Percentiles rank a stretch among this genome's conserved stretches.
Conservation (phyloP, 192 early-diverging fungal genomes). For the Coemansia sp. region DNA sequence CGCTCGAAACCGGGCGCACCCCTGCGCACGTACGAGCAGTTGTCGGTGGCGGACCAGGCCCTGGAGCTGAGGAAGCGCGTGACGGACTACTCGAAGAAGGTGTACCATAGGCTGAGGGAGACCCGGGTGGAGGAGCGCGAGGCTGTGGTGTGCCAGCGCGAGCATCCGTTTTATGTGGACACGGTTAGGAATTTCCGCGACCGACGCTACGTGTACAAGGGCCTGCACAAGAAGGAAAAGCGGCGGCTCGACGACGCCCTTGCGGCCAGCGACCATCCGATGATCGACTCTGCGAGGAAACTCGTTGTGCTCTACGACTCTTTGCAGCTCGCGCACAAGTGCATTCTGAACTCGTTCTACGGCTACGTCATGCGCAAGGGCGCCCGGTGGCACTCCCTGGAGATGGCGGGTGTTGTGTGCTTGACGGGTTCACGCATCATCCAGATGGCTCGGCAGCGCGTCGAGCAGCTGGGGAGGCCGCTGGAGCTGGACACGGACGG, state of each 20-base stretch:
- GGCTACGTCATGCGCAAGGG: conserved; percentile 99
- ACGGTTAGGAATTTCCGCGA: conserved; percentile 97
- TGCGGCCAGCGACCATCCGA: conserved; percentile 61
- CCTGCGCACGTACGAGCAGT: conserved; percentile 64
- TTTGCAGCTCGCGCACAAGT: conserved; percentile 97
- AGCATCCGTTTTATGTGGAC: conserved; percentile 98
- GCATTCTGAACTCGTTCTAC: conserved; percentile 93
- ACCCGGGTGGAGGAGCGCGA: conserved; percentile 80
- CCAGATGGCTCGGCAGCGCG: conserved; percentile 89
- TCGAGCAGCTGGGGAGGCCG: conserved; percentile 92
- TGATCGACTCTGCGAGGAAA: conserved; percentile 82
- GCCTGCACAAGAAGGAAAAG: conserved; percentile 90
- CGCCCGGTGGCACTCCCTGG: conserved; percentile 97
- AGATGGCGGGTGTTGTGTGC: conserved; percentile 99
- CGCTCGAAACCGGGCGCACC: conserved; percentile 49
- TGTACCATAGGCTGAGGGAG: conserved; percentile 82
- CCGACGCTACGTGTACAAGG: conserved; percentile 97
- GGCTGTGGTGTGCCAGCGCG: conserved; percentile 94
- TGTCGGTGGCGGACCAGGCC: conserved; percentile 68
- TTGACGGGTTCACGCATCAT: conserved; percentile 95
- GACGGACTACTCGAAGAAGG: conserved; percentile 83
- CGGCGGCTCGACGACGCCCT: conserved; percentile 74
- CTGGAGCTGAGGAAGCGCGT: conserved; percentile 75
- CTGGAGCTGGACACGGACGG: conserved; percentile 99
- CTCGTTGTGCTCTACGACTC: conserved; percentile 97